Evolutionary conservation across 2,329 filamentous ascomycete genomes (phyloP), one percentile per base, ranked within the genome.

Genomic region (Leptosphaerulina australis): DNA sequence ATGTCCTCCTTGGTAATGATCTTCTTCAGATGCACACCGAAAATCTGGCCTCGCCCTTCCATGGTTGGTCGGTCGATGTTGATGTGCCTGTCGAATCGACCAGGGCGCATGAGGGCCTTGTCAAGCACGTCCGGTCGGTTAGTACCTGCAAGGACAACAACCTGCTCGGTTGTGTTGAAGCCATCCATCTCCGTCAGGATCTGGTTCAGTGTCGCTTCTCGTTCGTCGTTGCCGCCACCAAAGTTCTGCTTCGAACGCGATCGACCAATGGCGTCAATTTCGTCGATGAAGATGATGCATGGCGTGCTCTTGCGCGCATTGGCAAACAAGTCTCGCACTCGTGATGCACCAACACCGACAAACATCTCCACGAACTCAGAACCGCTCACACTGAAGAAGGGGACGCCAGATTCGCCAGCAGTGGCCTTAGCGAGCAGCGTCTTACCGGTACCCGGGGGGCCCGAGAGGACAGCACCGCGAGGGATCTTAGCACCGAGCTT

Each of bases 331-430:
- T 99, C 94, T 64, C 94, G 86, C 40, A 99, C 94, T 75, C 94
- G 85, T 22, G 93, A 97, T 15, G 94, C 90, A 74, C 94, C 94
- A 53, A 99, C 94, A 84, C 94, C 94, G 41, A 99, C 94, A 71
- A 99, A 99, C 93, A 99, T 99, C 77, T 99, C 94, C 24, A 99
- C 93, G 70, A 99, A 99, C 73, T 99, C 94, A 38, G 94, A 99
- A 70, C 94, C 94, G 73, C 91, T 97, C 64, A 99, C 94, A 67
- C 90, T 96, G 82, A 92, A 99, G 82, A 99, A 99, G 0, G 94
- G 94, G 24, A 99, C 94, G 33, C 89, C 88, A 20, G 94, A 97
- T 77, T 99, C 94, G 71, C 94, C 94, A 40, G 94, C 94, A 8
- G 94, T 99, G 11, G 94, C 94, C 79, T 99, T 99, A 56, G 94